Evolutionary conservation across 1,139 yeast genomes (phyloP), one percentile per base, ranked within the genome.

Genomic region (Candida glucosophila): DNA sequence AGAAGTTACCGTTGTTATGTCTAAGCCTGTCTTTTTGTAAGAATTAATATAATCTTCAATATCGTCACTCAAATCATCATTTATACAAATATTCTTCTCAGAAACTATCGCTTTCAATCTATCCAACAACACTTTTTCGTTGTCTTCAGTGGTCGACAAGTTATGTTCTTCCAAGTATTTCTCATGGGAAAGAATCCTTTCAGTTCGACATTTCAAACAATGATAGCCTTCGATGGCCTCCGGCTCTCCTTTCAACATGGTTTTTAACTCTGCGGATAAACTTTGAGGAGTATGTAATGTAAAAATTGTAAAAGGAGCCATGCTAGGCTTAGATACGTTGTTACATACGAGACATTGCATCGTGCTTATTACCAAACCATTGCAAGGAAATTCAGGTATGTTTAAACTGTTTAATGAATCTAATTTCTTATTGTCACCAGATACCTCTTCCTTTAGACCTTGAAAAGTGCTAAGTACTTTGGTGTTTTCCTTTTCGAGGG

Each of bases 191-290:
- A 74, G 39, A 15, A 79, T 72, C 12, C 59, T 63, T 16, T 45
- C 47, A 12, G 80, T 49, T 29, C 81, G 66, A 47, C 96, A 86
- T 32, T 67, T 62, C 21, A 77, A 47, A 44, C 96, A 86, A 12
- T 85, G 81, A 41, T 83, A 86, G 14, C 79, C 95, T 25, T 73
- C 79, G 22, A 86, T 83, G 2, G 73, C 58, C 43, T 86, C 96
- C 2, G 70, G 59, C 35, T 75, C 74, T 38, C 67, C 68, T 18
- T 58, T 56, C 17, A 86, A 51, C 40, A 88, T 55, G 1, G 66
- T 65, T 4, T 67, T 66, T 20, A 86, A 49, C 4, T 66, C 54
- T 0, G 73, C 66, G 2, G 58, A 43, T 1, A 54, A 34, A 22
- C 58, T 53, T 43, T 79, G 78, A 0, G 96, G 96, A 0, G 85